Evolutionary conservation across 805 yeast genomes (phyloP).

Genomic region (Kuraishia cidri): DNA sequence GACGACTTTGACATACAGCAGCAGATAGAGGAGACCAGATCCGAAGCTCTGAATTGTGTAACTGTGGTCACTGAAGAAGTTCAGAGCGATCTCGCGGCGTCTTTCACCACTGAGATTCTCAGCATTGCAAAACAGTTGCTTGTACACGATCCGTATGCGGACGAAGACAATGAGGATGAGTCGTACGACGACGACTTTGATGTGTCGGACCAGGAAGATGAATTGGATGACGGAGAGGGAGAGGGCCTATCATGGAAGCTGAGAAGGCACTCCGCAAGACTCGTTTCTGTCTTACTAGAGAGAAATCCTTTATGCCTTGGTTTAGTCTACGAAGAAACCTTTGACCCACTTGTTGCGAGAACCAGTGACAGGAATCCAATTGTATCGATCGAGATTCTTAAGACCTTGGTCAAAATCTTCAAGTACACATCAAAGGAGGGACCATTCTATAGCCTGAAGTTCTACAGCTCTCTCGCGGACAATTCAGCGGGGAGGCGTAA

Average conservation of each 20-base stretch:
- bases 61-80: neutral
- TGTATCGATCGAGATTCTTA: conserved; percentile 42
- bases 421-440: conserved; percentile 18
- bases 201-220: conserved; percentile 16
- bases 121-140: conserved; percentile 1
- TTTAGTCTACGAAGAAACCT: conserved; percentile 19
- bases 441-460: conserved; percentile 18
- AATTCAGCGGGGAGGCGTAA: conserved; percentile 7
- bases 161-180: conserved; percentile 19
- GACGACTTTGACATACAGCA: conserved; percentile 9
- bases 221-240: conserved; percentile 4
- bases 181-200: conserved; percentile 11
- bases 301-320: conserved; percentile 26
- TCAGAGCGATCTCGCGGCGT: neutral
- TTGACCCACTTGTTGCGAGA: conserved; percentile 21
- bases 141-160: conserved; percentile 10
- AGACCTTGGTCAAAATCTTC: conserved; percentile 32
- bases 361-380: conserved; percentile 34
- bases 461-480: conserved; percentile 12
- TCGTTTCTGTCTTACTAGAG: conserved; percentile 28
- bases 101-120: neutral
- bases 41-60: conserved; percentile 2
- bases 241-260: conserved; percentile 53
- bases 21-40: conserved; percentile 12
- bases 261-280: conserved; percentile 39